Percentiles rank a stretch among this genome's conserved stretches.
phyloP scores from a whole-genome alignment of 177 flowering plant species.

The Telopea speciosissima region DNA sequence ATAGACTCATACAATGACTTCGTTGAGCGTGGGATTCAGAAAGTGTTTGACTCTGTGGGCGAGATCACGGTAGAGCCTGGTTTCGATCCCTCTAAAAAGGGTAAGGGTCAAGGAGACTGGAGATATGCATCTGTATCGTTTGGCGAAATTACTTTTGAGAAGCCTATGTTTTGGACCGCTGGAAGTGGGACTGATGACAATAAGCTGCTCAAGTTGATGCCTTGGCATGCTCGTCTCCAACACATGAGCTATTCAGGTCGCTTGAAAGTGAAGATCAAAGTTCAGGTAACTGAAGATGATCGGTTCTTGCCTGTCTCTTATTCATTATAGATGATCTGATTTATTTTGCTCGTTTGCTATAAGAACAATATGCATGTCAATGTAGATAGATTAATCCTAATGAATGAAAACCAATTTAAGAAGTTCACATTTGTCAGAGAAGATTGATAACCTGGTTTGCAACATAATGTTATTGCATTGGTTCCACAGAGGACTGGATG shows the following conservation, averaged over 20 bases:
- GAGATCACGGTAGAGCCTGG: constrained; percentile 64
- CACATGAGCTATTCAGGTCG: constrained; percentile 73
- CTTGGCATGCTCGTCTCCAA: constrained; percentile 87
- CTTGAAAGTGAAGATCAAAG: constrained; percentile 48
- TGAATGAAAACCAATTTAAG: no score
- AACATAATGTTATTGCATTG: no score
- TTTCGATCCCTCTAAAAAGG: constrained; percentile 69
- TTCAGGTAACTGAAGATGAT: constrained; percentile 39
- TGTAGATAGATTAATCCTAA: no score
- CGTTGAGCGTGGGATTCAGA: constrained; percentile 54
- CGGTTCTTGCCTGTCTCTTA: background rate
- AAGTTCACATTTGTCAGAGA: no score
- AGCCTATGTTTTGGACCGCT: constrained; percentile 52
- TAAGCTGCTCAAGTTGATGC: constrained; percentile 34
- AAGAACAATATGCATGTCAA: no score
- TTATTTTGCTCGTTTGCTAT: no score
- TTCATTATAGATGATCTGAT: no score
- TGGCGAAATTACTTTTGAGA: constrained; percentile 60
- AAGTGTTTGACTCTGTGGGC: constrained; percentile 55
- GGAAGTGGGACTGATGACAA: constrained; percentile 21
- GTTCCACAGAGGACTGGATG: no score
- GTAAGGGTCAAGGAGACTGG: constrained; percentile 66
- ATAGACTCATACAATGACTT: constrained; percentile 75
- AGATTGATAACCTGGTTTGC: no score
- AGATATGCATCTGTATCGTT: constrained; percentile 53